These are phyloP conservation scores for Mycena crocata DNA, from an alignment of 768 basidiomycete species.

Conservation along the genomic window DNA sequence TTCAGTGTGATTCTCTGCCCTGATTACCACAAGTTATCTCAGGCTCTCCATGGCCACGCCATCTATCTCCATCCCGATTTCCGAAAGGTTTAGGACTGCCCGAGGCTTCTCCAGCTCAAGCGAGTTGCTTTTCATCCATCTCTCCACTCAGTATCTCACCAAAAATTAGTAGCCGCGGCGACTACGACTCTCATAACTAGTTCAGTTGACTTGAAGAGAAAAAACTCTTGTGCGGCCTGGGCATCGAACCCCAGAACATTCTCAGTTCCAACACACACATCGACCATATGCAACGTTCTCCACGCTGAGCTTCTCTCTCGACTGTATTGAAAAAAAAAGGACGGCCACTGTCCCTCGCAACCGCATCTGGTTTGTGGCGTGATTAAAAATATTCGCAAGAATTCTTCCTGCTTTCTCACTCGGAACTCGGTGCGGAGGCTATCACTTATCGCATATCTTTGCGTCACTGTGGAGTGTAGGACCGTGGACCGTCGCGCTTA, in stretches of 20 bases:
- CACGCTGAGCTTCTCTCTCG: background rate
- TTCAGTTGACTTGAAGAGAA: too few relatives aligned
- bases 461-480: constrained; percentile 6
- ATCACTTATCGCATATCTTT: constrained; percentile 26
- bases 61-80: constrained; percentile 12
- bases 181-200: too few relatives aligned
- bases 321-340: background rate
- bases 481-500: background rate
- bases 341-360: background rate
- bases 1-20: constrained; percentile 10
- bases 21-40: constrained; percentile 12
- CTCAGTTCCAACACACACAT: background rate
- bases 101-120: background rate
- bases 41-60: constrained; percentile 6
- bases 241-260: background rate
- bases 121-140: background rate
- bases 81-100: background rate
- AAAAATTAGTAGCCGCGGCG: too few relatives aligned
- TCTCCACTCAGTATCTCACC: background rate
- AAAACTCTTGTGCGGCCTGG: too few relatives aligned
- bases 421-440: constrained; percentile 16
- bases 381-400: background rate
- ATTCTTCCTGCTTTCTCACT: background rate
- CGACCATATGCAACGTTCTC: background rate
- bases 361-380: background rate